These are phyloP conservation scores for Brachypodium distachyon DNA, from an alignment of 202 grass and related monocot genomes.

Conservation along the genomic window DNA sequence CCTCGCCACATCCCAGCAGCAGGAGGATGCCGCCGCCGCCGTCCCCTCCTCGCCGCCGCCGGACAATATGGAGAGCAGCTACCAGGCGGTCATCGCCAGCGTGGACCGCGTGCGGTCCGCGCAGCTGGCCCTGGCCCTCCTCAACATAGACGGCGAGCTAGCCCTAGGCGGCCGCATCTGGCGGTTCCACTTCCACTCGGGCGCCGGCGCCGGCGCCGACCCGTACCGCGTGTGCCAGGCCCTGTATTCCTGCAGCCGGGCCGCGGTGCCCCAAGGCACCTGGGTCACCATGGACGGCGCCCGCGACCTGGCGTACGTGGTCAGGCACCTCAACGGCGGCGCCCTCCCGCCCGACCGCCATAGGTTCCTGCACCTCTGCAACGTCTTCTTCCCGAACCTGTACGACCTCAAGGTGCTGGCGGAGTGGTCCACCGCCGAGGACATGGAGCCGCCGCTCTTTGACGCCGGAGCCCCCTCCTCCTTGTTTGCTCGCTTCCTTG, in stretches of 20 bases:
- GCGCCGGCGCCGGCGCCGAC: not conserved
- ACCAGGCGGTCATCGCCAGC: not conserved
- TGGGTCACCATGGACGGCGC: not conserved
- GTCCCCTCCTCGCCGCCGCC: not conserved
- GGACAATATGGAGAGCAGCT: not conserved
- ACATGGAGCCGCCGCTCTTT: not conserved
- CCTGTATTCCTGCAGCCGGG: not conserved
- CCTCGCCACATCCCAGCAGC: not conserved
- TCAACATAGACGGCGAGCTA: not conserved
- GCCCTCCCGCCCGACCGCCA: not conserved
- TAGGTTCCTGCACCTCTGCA: not conserved
- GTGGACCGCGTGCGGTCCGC: not conserved
- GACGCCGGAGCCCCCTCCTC: not conserved
- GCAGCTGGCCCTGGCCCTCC: not conserved
- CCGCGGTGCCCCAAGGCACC: not conserved
- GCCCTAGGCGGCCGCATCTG: not conserved
- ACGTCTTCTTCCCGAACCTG: not conserved
- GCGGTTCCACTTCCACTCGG: not conserved
- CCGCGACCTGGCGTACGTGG: not conserved
- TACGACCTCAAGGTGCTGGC: not conserved
- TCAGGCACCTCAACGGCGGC: not conserved
- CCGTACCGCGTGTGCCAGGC: not conserved
- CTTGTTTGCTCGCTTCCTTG: not conserved
- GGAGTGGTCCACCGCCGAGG: not conserved
- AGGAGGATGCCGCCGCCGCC: not conserved